Base-by-base conservation (phyloP, 108 stramenopile genomes). In the Discostella stelligeroides region DNA sequence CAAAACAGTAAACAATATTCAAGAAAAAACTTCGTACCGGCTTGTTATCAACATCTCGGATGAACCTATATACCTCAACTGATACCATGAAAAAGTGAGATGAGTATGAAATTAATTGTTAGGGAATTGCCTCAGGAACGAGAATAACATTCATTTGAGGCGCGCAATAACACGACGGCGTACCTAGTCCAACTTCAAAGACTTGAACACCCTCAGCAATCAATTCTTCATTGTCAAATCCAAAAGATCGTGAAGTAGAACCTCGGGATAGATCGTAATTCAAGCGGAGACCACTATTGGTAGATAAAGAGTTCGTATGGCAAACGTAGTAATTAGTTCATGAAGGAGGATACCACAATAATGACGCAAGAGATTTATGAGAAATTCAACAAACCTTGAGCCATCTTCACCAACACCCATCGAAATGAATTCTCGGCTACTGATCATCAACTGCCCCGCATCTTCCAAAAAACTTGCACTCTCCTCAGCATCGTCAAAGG, bases 321-420 rank as follows among this genome's bases (percentile, higher is more conserved):
- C 34, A 34, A 34, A 5, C 34, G 6, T 3, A 34, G n/a, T 6
- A 34, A 6, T 34, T 34, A 34, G 34, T 34, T 34, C 34, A 34
- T 34, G 34, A 34, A 34, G 3, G 34, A 5, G 34, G 34, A 34
- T 5, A 34, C 5, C 6, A 3, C 6, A 3, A 6, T 34, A 5
- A 34, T 34, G 6, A 34, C 34, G 34, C 34, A 34, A 3, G 34
- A 34, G 3, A 6, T 6, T 5, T 6, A 34, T 6, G 34, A 34
- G 3, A n/a, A n/a, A n/a, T n/a, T n/a, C n/a, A n/a, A n/a, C 43
- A 1, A n/a, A 45, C 43, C 47, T 47, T 45, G 76, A 39, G 18
- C 81, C 81, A 40, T 67, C 81, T 45, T 73, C 68, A 18, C 76
- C 76, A n/a, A 66, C 72, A 29, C 81, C 81, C 81, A 82, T 73